phyloP scores from a whole-genome alignment of 257 asterid genomes.

The Solanum pimpinellifolium region DNA sequence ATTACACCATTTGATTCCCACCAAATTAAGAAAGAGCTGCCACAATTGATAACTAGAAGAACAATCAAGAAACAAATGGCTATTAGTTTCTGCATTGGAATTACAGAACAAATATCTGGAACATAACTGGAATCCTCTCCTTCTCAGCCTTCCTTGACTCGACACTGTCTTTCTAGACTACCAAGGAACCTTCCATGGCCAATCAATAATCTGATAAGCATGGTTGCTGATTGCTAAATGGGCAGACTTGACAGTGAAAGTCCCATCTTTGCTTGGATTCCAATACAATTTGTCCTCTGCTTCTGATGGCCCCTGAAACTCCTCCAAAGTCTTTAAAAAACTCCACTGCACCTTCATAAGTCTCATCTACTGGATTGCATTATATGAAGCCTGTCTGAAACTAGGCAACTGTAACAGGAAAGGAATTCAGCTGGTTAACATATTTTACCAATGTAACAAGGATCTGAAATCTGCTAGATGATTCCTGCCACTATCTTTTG shows the following conservation, averaged over 20 bases:
- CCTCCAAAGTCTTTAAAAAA: background rate
- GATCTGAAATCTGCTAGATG: background rate
- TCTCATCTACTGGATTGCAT: background rate
- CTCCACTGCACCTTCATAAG: background rate
- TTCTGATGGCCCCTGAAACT: background rate
- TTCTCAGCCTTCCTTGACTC: background rate
- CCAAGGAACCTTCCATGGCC: background rate
- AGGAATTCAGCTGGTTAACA: background rate
- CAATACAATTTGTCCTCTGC: background rate
- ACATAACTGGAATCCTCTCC: background rate
- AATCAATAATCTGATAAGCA: background rate
- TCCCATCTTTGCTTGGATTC: background rate
- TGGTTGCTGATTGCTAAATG: background rate
- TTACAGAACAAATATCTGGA: background rate
- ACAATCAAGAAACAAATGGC: background rate
- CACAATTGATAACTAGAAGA: background rate
- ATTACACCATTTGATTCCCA: background rate
- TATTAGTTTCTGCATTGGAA: background rate
- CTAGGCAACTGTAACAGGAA: background rate
- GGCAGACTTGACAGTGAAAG: background rate
- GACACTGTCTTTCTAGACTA: background rate
- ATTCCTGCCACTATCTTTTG: background rate
- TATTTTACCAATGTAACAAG: background rate
- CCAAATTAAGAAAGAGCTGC: background rate
- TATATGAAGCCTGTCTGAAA: background rate